Evolutionary conservation across 306 rosid genomes (phyloP).

Genomic region (Lathyrus oleraceus): DNA sequence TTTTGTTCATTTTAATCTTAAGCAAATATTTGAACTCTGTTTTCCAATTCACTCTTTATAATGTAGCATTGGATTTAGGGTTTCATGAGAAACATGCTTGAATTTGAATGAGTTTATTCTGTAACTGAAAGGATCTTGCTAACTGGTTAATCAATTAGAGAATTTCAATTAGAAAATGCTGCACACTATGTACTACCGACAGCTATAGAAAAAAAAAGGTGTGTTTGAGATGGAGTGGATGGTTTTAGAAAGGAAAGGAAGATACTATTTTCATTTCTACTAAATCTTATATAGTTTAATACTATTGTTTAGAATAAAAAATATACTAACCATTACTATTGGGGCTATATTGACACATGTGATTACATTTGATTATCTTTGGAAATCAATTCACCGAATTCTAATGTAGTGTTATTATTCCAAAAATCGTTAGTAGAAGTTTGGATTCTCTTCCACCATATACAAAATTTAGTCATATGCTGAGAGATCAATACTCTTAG

Average conservation of each 20-base stretch:
- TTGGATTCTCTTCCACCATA: neutral
- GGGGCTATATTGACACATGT: no score
- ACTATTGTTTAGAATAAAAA: neutral
- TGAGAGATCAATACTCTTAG: neutral
- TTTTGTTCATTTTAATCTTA: neutral
- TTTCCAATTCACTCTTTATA: neutral
- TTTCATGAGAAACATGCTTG: slow-evolving; percentile 24
- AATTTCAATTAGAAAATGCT: neutral
- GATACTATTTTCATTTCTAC: neutral
- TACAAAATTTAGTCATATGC: neutral
- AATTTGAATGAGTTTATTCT: neutral
- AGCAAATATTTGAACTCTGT: no score
- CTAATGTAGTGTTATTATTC: neutral
- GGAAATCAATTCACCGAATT: neutral
- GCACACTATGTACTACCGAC: no score
- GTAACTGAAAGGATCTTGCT: no score
- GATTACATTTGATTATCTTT: no score
- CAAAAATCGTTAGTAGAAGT: neutral
- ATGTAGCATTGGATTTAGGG: slow-evolving; percentile 21
- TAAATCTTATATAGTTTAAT: neutral
- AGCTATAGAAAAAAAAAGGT: no score
- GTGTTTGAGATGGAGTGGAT: neutral
- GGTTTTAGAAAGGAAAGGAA: neutral
- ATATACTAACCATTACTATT: neutral
- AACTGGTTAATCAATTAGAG: neutral